Percentiles rank a stretch among this genome's conserved stretches.
These are phyloP conservation scores for Dothideomycetes sp. DNA, from an alignment of 2,329 filamentous ascomycete species.

Conservation along the genomic window DNA sequence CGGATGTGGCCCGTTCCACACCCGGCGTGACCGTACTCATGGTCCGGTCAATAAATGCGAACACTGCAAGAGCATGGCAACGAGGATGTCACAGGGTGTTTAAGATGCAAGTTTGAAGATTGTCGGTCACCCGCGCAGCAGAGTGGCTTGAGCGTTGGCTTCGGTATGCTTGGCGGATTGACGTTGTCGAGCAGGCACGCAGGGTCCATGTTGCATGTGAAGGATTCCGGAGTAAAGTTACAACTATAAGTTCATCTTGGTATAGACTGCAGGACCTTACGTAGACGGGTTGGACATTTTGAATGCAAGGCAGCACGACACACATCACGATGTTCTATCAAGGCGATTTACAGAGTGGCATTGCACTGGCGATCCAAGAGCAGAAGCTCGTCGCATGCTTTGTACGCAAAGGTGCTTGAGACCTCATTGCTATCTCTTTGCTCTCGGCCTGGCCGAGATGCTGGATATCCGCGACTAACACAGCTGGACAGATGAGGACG, in stretches of 20 bases:
- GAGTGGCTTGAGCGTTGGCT: background rate
- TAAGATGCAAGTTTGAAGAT: too few species aligned
- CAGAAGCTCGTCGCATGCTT: conserved; percentile 76
- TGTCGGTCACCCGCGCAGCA: too few species aligned
- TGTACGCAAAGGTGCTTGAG: conserved; percentile 49
- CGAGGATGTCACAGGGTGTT: too few species aligned
- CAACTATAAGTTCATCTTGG: conserved; percentile 1
- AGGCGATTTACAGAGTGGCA: conserved; percentile 71
- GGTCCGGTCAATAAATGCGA: background rate
- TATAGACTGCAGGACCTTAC: too few species aligned
- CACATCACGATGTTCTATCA: conserved; percentile 62
- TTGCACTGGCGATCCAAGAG: conserved; percentile 61
- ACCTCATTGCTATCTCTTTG: background rate
- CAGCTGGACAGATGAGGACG: conserved; percentile 47
- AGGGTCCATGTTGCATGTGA: background rate
- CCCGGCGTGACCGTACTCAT: conserved; percentile 1
- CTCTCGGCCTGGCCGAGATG: background rate
- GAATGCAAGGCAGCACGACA: too few species aligned
- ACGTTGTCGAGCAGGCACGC: background rate
- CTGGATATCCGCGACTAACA: background rate
- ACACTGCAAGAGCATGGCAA: background rate
- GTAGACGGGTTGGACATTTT: too few species aligned
- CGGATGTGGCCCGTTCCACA: conserved; percentile 1
- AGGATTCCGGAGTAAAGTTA: background rate
- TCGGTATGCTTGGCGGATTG: background rate